These are phyloP conservation scores for Pythium insidiosum DNA, from an alignment of 352 stramenopile genomes.

Conservation along the genomic window DNA sequence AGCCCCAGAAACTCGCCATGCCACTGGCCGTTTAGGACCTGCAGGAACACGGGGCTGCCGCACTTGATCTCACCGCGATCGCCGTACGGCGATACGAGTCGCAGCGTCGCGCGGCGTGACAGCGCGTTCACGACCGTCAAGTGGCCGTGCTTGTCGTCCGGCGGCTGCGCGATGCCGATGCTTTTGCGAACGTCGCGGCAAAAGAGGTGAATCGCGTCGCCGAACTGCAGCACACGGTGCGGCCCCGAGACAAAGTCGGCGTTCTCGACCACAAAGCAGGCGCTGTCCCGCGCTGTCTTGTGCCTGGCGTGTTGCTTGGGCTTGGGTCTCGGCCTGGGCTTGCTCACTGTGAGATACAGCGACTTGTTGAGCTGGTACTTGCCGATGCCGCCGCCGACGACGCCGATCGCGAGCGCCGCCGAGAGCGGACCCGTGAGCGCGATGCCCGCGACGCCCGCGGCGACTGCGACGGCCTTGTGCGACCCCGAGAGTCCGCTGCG, in stretches of 20 bases:
- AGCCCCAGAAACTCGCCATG: constrained; percentile 37
- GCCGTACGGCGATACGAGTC: constrained; percentile 49
- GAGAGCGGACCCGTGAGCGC: constrained; percentile 44
- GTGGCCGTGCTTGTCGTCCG: constrained; percentile 49
- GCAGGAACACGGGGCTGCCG: constrained; percentile 43
- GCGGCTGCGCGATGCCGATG: constrained; percentile 28
- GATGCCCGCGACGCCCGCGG: constrained; percentile 39
- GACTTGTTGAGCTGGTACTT: constrained; percentile 69
- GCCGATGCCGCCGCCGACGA: constrained; percentile 38
- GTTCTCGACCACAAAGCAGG: constrained; percentile 47
- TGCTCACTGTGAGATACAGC: constrained; percentile 37
- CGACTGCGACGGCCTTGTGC: constrained; percentile 44
- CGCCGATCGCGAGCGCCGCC: constrained; percentile 39
- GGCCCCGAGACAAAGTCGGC: constrained; percentile 43
- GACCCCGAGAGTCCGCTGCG: constrained; percentile 42
- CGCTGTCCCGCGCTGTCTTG: constrained; percentile 11
- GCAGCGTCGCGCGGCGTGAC: constrained; percentile 24
- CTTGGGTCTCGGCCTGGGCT: constrained; percentile 22
- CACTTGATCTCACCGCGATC: constrained; percentile 29
- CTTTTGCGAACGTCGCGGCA: constrained; percentile 32
- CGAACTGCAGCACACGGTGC: constrained; percentile 32
- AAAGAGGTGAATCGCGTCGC: constrained; percentile 46
- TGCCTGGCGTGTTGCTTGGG: neutral
- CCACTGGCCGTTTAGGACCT: constrained; percentile 42
- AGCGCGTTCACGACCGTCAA: constrained; percentile 32